Percentiles rank a stretch among this genome's conserved stretches.
Evolutionary conservation across 306 rosid species (phyloP).

Genomic region (Castanopsis chinensis): DNA sequence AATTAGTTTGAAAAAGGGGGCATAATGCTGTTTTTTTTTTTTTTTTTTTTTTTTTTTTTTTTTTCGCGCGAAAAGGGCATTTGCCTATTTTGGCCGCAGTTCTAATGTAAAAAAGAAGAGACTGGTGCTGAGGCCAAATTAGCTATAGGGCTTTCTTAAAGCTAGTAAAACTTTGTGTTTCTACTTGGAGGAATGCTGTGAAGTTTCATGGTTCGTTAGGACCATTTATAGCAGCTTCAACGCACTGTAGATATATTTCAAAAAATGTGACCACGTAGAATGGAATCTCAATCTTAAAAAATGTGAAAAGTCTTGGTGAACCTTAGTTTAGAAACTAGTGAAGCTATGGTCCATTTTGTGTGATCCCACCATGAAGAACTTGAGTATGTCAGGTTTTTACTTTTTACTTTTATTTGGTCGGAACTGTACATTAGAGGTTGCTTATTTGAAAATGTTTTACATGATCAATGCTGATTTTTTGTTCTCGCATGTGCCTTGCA

Average conservation of each 20-base stretch:
- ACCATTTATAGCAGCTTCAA: conserved; percentile 24
- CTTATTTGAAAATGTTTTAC: too few species aligned
- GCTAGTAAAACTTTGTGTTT: not conserved
- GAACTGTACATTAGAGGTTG: too few species aligned
- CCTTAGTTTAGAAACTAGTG: conserved; percentile 14
- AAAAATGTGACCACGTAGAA: not conserved
- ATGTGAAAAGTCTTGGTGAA: not conserved
- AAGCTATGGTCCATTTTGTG: not conserved
- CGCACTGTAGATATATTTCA: not conserved
- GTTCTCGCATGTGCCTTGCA: too few species aligned
- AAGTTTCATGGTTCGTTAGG: conserved; percentile 1
- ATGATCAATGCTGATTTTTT: too few species aligned
- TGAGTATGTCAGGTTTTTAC: too few species aligned
- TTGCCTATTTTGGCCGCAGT: too few species aligned
- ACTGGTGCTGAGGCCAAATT: conserved; percentile 7
- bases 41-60: too few species aligned
- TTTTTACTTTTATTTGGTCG: too few species aligned
- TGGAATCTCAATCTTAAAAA: conserved; percentile 7
- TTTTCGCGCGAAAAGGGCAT: too few species aligned
- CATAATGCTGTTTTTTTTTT: too few species aligned
- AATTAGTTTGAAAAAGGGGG: too few species aligned
- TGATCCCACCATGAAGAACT: not conserved
- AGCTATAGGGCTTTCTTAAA: conserved; percentile 5
- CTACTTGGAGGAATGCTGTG: conserved; percentile 23
- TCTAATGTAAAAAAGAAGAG: not conserved